Evolutionary conservation across 768 basidiomycete species (phyloP).

Genomic region (Melanogaster broomeanus): DNA sequence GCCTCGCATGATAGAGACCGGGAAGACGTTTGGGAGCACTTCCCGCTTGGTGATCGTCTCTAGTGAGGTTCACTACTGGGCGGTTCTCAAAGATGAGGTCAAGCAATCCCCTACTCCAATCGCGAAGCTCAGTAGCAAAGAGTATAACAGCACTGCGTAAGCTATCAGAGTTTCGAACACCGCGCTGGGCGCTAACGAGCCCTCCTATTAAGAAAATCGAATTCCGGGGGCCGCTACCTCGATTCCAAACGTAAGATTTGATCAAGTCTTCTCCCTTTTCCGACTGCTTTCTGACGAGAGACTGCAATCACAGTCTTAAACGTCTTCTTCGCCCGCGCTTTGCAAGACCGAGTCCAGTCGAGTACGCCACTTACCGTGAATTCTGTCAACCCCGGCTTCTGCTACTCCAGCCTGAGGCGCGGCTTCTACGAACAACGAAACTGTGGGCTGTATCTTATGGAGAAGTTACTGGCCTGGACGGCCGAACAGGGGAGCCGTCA

Average conservation of each 20-base stretch:
- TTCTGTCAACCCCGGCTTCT: constrained; percentile 33
- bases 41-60: constrained; percentile 33
- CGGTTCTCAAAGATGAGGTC: constrained; percentile 18
- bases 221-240: constrained; percentile 20
- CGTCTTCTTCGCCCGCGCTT: constrained; percentile 30
- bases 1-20: constrained; percentile 30
- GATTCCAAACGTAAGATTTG: constrained; percentile 28
- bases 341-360: constrained; percentile 22
- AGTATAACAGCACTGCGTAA: constrained; percentile 22
- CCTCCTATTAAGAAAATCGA: constrained; percentile 1
- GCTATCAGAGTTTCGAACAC: background rate
- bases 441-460: background rate
- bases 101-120: constrained; percentile 21
- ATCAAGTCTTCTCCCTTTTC: background rate
- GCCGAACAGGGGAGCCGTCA: constrained; percentile 37
- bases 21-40: constrained; percentile 18
- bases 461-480: constrained; percentile 17
- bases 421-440: background rate
- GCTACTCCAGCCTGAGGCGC: constrained; percentile 26
- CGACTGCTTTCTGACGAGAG: background rate
- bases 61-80: constrained; percentile 29
- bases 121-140: constrained; percentile 20
- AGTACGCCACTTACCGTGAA: constrained; percentile 24
- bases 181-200: background rate
- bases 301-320: constrained; percentile 25